These are phyloP conservation scores for Solanum bulbocastanum DNA, from an alignment of 257 asterid genomes.

Conservation along the genomic window DNA sequence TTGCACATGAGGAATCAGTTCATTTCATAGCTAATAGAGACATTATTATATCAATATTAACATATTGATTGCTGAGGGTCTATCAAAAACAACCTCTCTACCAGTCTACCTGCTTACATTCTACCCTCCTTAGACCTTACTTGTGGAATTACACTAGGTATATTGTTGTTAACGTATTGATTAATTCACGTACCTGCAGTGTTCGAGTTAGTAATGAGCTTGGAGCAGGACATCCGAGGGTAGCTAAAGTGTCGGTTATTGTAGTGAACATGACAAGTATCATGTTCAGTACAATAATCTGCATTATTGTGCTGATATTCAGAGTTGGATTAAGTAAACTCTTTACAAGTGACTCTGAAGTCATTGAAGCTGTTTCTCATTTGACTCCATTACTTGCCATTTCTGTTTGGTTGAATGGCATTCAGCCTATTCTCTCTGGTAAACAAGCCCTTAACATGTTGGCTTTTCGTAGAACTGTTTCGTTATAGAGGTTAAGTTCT, in stretches of 20 bases:
- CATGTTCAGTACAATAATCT: slow-evolving; percentile 7
- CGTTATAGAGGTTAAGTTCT: not conserved
- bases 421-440: slow-evolving; percentile 22
- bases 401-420: slow-evolving; percentile 21
- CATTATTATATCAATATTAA: not conserved
- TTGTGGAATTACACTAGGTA: not conserved
- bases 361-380: slow-evolving; percentile 7
- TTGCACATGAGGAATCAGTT: not conserved
- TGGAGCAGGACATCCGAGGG: slow-evolving; percentile 25
- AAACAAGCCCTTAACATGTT: not conserved
- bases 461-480: not conserved
- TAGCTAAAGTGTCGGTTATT: slow-evolving; percentile 16
- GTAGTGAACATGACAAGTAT: slow-evolving; percentile 14
- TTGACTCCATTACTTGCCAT: slow-evolving; percentile 22
- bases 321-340: slow-evolving; percentile 15
- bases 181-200: not conserved
- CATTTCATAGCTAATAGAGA: not conserved
- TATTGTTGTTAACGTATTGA: not conserved
- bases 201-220: slow-evolving; percentile 22
- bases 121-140: not conserved
- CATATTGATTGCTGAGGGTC: not conserved
- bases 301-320: slow-evolving; percentile 12
- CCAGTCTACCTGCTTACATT: not conserved
- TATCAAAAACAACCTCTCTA: not conserved
- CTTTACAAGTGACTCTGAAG: slow-evolving; percentile 17